These are phyloP conservation scores for Microthlaspi erraticum DNA, from an alignment of 345 rosid species.

Conservation along the genomic window DNA sequence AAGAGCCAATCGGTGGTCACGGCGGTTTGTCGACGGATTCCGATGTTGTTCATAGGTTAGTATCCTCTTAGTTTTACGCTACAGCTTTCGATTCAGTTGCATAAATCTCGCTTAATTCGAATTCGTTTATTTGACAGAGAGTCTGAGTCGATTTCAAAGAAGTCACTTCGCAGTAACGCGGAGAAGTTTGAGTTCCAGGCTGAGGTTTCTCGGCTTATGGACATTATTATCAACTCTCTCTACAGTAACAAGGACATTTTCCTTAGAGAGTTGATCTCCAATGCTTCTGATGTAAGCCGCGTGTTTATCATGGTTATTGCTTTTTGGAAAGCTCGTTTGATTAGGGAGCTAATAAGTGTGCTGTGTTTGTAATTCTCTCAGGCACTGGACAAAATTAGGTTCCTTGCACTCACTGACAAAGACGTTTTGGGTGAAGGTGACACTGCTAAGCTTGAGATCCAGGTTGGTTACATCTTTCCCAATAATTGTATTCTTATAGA, in stretches of 20 bases:
- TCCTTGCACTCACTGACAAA: constrained; percentile 91
- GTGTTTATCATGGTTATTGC: neutral
- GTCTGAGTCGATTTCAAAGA: constrained; percentile 90
- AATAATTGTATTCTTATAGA: neutral
- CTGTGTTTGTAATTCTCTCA: constrained; percentile 37
- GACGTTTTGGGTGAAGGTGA: constrained; percentile 96
- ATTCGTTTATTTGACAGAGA: constrained; percentile 59
- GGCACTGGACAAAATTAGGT: constrained; percentile 96
- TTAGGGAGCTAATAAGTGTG: constrained; percentile 11
- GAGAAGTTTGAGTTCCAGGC: constrained; percentile 99
- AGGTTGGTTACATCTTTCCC: constrained; percentile 54
- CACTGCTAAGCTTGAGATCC: constrained; percentile 86
- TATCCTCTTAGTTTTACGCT: neutral
- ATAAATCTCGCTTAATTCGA: neutral
- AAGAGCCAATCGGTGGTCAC: constrained; percentile 93
- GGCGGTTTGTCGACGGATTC: constrained; percentile 93
- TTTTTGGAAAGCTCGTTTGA: neutral
- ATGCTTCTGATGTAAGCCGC: constrained; percentile 91
- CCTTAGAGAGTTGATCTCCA: constrained; percentile 96
- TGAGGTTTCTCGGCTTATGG: constrained; percentile 99
- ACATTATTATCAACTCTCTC: constrained; percentile 93
- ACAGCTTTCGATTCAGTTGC: neutral
- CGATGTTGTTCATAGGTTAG: constrained; percentile 85
- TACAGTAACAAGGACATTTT: constrained; percentile 98
- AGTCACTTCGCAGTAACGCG: constrained; percentile 77